phyloP scores from a whole-genome alignment of 1,284 basidiomycete species.

The Dichomitus squalens region DNA sequence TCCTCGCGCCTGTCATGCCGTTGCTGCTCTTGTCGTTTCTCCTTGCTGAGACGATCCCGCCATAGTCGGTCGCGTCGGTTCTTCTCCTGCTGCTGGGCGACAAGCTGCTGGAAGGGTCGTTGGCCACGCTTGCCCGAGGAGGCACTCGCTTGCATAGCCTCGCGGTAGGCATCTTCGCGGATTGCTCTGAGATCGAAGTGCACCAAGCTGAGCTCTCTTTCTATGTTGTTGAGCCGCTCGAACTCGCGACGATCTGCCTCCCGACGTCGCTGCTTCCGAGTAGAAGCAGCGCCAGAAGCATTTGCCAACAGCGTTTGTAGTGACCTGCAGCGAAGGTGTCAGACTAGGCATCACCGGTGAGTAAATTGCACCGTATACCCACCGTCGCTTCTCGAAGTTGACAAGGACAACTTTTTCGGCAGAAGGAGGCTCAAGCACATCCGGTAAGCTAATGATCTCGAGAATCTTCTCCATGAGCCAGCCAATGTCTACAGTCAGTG shows the following conservation, averaged over 20 bases:
- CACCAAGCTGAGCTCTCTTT: constrained; percentile 58
- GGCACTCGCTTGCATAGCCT: constrained; percentile 49
- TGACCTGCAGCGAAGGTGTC: constrained; percentile 45
- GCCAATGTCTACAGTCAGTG: constrained; percentile 72
- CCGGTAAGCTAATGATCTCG: constrained; percentile 73
- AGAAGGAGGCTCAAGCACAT: constrained; percentile 59
- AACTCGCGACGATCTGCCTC: constrained; percentile 67
- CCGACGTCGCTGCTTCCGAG: constrained; percentile 48
- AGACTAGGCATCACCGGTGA: neutral
- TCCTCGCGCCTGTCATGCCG: constrained; percentile 73
- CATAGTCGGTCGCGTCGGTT: constrained; percentile 71
- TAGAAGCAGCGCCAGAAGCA: constrained; percentile 44
- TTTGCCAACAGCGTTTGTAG: constrained; percentile 64
- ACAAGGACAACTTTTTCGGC: constrained; percentile 61
- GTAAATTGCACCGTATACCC: constrained; percentile 18
- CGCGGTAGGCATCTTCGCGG: constrained; percentile 71
- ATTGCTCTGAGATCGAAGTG: constrained; percentile 70
- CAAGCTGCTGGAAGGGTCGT: constrained; percentile 70
- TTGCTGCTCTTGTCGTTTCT: constrained; percentile 72
- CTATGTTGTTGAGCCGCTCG: constrained; percentile 73
- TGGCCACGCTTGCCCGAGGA: constrained; percentile 50
- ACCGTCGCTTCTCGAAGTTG: constrained; percentile 84
- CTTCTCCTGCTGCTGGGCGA: constrained; percentile 73
- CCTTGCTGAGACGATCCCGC: constrained; percentile 67
- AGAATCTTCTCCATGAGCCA: constrained; percentile 81